Conservation (phyloP, 1,139 yeast species). For the Debaryomyces subglobosus region DNA sequence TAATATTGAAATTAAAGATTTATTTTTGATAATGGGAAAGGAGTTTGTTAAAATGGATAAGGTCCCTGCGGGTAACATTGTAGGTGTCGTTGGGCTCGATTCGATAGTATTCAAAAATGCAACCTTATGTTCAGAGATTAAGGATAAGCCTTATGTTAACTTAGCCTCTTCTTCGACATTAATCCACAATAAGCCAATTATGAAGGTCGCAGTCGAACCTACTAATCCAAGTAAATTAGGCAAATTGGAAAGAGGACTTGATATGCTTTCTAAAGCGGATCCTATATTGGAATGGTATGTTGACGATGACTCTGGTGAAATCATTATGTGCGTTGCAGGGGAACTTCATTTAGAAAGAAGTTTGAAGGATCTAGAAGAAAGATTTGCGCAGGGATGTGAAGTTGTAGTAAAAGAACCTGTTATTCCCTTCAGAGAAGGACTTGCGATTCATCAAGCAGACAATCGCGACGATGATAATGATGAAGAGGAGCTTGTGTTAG, state of each 20-base stretch:
- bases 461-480: conserved; percentile 17
- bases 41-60: conserved; percentile 75
- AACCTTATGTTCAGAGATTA: conserved; percentile 59
- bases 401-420: conserved; percentile 88
- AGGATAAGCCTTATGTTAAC: conserved; percentile 63
- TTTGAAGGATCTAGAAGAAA: conserved; percentile 80
- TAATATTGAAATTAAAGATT: conserved; percentile 57
- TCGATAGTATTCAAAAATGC: conserved; percentile 84
- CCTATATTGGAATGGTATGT: conserved; percentile 88
- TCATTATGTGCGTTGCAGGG: conserved; percentile 92
- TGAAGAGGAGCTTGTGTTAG: conserved; percentile 30
- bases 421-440: conserved; percentile 92
- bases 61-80: conserved; percentile 95
- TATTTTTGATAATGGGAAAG: conserved; percentile 89
- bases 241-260: conserved; percentile 76
- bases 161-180: conserved; percentile 60
- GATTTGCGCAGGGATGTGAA: conserved; percentile 87
- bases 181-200: conserved; percentile 78
- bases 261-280: conserved; percentile 80
- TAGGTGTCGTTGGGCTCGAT: conserved; percentile 91
- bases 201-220: conserved; percentile 94
- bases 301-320: conserved; percentile 86
- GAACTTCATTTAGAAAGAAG: conserved; percentile 92
- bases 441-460: conserved; percentile 40
- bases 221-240: conserved; percentile 80